Evolutionary conservation across 192 early-diverging fungal species (phyloP).

Genomic region (Coemansia sp.): DNA sequence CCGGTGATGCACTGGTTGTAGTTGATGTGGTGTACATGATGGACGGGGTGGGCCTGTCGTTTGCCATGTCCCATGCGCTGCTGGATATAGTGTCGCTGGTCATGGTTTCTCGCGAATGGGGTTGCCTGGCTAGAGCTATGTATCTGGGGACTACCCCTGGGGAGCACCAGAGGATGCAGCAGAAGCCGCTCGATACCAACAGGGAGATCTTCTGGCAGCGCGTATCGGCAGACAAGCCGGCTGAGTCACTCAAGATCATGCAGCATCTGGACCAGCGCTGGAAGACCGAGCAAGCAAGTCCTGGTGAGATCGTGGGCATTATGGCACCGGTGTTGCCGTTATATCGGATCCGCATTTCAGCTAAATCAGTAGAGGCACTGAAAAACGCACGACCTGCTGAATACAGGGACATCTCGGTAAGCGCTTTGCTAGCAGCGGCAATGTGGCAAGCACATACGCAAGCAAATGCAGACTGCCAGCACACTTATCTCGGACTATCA

Average conservation of each 20-base stretch:
- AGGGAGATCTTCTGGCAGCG: conserved; percentile 13
- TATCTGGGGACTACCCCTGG: background rate
- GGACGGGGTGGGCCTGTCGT: conserved; percentile 25
- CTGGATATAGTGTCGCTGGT: conserved; percentile 11
- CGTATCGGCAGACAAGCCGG: background rate
- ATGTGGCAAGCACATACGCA: conserved; percentile 15
- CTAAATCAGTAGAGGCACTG: background rate
- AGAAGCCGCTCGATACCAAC: conserved; percentile 8
- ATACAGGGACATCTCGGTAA: conserved; percentile 13
- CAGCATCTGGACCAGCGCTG: conserved; percentile 4
- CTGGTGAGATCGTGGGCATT: no score
- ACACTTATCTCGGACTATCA: conserved; percentile 20
- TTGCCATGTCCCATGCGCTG: conserved; percentile 25
- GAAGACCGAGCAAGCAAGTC: background rate
- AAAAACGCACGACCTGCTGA: background rate
- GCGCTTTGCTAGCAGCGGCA: conserved; percentile 17
- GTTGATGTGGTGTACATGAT: conserved; percentile 31
- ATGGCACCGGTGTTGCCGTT: no score
- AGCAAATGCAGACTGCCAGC: background rate
- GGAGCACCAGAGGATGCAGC: no score
- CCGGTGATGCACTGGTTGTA: conserved; percentile 22
- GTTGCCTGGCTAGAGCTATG: conserved; percentile 3
- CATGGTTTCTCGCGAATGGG: conserved; percentile 17
- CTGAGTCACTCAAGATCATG: conserved; percentile 1
- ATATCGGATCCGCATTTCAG: conserved; percentile 12